Conservation (phyloP, 2,329 filamentous ascomycete genomes). For the Aspergillus neotritici region DNA sequence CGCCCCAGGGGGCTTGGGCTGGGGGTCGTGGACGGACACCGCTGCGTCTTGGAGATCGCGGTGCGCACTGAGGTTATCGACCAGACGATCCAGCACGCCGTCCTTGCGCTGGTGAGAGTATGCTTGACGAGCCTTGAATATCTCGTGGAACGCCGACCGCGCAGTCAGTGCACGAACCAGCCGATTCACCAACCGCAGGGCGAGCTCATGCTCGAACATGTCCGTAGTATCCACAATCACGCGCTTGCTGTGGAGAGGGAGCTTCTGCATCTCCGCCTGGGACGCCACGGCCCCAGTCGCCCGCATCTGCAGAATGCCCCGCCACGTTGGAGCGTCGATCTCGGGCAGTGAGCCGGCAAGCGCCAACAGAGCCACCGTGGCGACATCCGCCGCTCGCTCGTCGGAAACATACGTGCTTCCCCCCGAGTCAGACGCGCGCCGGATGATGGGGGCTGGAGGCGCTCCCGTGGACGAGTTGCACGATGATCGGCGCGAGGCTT, state of each 20-base stretch:
- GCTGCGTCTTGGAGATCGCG: slow-evolving; percentile 12
- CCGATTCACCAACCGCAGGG: slow-evolving; percentile 46
- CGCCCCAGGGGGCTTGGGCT: slow-evolving; percentile 19
- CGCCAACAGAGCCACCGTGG: slow-evolving; percentile 34
- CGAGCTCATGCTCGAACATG: slow-evolving; percentile 48
- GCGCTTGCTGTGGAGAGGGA: slow-evolving; percentile 23
- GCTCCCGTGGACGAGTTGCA: slow-evolving; percentile 22
- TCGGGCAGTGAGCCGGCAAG: slow-evolving; percentile 34
- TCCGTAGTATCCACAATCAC: slow-evolving; percentile 36
- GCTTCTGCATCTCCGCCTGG: slow-evolving; percentile 32
- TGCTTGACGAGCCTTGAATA: slow-evolving; percentile 35
- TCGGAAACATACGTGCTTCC: slow-evolving; percentile 33
- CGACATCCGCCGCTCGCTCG: slow-evolving; percentile 35
- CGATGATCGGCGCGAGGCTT: slow-evolving; percentile 28
- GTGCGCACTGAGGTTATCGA: slow-evolving; percentile 32
- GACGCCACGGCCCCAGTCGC: slow-evolving; percentile 35
- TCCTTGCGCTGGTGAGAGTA: slow-evolving; percentile 24
- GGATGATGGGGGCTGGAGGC: slow-evolving; percentile 20
- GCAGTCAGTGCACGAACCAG: slow-evolving; percentile 47
- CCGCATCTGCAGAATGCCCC: slow-evolving; percentile 39
- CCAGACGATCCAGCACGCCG: slow-evolving; percentile 32
- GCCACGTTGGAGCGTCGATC: slow-evolving; percentile 34
- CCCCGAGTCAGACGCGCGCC: slow-evolving; percentile 23
- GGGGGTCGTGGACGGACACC: slow-evolving; percentile 1
- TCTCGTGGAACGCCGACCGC: slow-evolving; percentile 46